phyloP scores from a whole-genome alignment of 805 yeast species.

The Hanseniaspora occidentalis region DNA sequence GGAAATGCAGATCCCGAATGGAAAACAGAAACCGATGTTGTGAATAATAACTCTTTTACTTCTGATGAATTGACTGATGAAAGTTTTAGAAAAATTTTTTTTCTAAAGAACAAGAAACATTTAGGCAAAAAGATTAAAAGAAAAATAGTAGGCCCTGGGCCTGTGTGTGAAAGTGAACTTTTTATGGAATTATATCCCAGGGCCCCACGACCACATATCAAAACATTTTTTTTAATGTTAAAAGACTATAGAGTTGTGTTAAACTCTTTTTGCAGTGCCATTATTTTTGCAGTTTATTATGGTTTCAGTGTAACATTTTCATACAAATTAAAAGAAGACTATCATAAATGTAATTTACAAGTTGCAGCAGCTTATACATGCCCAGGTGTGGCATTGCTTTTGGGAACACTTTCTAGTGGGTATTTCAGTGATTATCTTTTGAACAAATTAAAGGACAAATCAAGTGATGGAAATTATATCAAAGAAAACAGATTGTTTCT shows the following conservation, averaged over 20 bases:
- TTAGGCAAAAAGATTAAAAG: constrained; percentile 2
- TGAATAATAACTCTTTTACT: neutral
- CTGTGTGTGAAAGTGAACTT: constrained; percentile 12
- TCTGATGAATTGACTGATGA: no score
- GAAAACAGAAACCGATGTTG: constrained; percentile 7
- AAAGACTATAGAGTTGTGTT: constrained; percentile 32
- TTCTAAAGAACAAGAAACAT: neutral
- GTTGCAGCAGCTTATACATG: constrained; percentile 37
- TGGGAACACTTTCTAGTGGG: constrained; percentile 40
- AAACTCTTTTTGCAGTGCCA: constrained; percentile 34
- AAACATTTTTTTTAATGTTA: constrained; percentile 26
- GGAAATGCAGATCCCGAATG: constrained; percentile 34
- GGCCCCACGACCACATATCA: constrained; percentile 35
- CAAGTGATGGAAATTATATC: constrained; percentile 27
- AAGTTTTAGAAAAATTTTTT: no score
- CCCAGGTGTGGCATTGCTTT: constrained; percentile 37
- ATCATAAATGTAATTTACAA: constrained; percentile 25
- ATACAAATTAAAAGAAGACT: constrained; percentile 26
- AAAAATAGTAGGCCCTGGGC: constrained; percentile 16
- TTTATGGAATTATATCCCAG: constrained; percentile 25
- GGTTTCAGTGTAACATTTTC: constrained; percentile 40
- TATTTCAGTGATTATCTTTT: constrained; percentile 30
- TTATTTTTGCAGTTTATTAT: constrained; percentile 43
- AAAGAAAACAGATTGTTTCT: constrained; percentile 32
- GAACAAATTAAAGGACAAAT: constrained; percentile 17